phyloP scores from a whole-genome alignment of 352 stramenopile species.

The Pythium guiyangense region DNA sequence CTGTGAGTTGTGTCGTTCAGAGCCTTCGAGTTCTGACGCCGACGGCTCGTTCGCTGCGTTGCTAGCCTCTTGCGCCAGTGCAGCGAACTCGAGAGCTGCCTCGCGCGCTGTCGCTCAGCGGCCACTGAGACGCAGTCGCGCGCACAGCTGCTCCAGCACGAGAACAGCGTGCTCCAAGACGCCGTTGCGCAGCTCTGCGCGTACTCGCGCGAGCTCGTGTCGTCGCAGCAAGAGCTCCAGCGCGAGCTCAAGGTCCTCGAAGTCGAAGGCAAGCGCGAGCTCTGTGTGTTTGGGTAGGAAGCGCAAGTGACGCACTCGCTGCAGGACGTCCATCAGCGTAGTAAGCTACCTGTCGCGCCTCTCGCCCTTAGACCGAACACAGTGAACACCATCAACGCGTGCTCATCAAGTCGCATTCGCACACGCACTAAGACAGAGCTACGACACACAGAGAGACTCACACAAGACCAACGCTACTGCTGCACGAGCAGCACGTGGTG shows the following conservation, averaged over 20 bases:
- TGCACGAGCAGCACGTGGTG: too few relatives aligned
- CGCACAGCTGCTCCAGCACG: slow-evolving; percentile 33
- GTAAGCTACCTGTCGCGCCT: too few relatives aligned
- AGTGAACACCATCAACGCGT: not conserved
- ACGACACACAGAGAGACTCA: not conserved
- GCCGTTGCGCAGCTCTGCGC: slow-evolving; percentile 45
- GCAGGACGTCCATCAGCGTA: too few relatives aligned
- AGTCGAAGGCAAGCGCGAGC: slow-evolving; percentile 29
- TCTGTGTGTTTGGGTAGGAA: slow-evolving; percentile 34
- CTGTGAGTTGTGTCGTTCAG: not conserved
- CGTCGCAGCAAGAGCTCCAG: slow-evolving; percentile 41
- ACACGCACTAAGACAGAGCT: not conserved
- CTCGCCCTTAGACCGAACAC: too few relatives aligned
- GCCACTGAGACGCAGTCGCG: slow-evolving; percentile 27
- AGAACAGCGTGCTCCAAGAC: slow-evolving; percentile 45
- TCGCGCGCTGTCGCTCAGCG: slow-evolving; percentile 31
- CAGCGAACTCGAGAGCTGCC: slow-evolving; percentile 44
- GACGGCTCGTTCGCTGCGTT: not conserved
- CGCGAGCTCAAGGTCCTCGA: slow-evolving; percentile 49
- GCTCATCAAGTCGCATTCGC: too few relatives aligned
- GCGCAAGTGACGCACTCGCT: not conserved
- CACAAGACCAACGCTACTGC: not conserved
- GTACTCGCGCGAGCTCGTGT: slow-evolving; percentile 42
- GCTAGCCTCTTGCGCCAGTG: slow-evolving; percentile 48
- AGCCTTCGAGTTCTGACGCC: too few relatives aligned